Evolutionary conservation across 2,329 filamentous ascomycete species (phyloP).

Genomic region (Whalleya microplaca): DNA sequence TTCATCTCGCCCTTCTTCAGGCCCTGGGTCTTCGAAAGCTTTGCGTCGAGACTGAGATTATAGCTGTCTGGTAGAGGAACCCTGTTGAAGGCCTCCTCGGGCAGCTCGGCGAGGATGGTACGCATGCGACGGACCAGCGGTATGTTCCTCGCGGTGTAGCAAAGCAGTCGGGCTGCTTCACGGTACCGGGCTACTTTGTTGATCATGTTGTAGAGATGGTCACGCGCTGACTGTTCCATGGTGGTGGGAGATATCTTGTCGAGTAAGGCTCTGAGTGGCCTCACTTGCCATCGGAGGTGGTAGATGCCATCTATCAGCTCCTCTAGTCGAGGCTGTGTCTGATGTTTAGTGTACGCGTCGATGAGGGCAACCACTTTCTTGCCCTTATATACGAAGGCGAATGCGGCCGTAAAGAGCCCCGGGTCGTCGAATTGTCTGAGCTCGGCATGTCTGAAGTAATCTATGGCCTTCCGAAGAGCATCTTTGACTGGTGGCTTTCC

Average conservation of each 20-base stretch:
- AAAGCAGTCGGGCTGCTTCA: slow-evolving; percentile 40
- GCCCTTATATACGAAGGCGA: slow-evolving; percentile 21
- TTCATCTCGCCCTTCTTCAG: neutral
- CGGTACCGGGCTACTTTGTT: slow-evolving; percentile 43
- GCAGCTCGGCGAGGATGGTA: slow-evolving; percentile 37
- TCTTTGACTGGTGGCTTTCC: slow-evolving; percentile 18
- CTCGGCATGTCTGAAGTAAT: slow-evolving; percentile 1
- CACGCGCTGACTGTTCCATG: slow-evolving; percentile 18
- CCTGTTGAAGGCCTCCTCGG: slow-evolving; percentile 30
- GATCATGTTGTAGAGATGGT: slow-evolving; percentile 38
- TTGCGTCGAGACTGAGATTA: neutral
- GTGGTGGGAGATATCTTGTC: slow-evolving; percentile 24
- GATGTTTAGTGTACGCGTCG: slow-evolving; percentile 33
- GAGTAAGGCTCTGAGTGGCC: slow-evolving; percentile 17
- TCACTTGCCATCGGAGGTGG: slow-evolving; percentile 26
- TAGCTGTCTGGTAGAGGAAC: neutral
- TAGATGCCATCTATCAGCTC: slow-evolving; percentile 37
- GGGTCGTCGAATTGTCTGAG: neutral
- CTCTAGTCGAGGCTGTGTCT: slow-evolving; percentile 25
- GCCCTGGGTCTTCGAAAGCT: slow-evolving; percentile 19
- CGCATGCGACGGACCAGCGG: slow-evolving; percentile 35
- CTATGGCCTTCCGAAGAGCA: slow-evolving; percentile 6
- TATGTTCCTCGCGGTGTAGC: slow-evolving; percentile 36
- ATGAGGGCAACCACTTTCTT: slow-evolving; percentile 30
- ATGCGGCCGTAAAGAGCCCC: neutral